Evolutionary conservation across 2,329 filamentous ascomycete genomes (phyloP), one percentile per base, ranked within the genome.

Genomic region (Coniella vitis): DNA sequence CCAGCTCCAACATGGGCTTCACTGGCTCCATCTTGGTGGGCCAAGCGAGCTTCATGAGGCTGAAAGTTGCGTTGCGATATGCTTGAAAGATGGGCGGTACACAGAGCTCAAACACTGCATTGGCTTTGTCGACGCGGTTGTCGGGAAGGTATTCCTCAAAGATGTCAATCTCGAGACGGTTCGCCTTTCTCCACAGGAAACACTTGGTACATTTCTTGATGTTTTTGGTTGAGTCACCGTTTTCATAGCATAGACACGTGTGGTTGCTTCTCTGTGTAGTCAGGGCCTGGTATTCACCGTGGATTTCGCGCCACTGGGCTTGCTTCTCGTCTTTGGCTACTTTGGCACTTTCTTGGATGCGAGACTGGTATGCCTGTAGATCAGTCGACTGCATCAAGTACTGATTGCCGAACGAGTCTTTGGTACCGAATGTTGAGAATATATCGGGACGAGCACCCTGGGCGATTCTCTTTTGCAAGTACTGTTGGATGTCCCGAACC

Each of bases 401-500:
- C 0, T 59, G 56, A 1, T 65, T 67, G 0, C 75, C 71, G 38
- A 79, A 68, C 44, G 60, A 79, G 16, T 63, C 66, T 4, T 38
- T 4, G 36, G 58, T 51, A 2, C 44, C 41, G 2, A 67, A 69
- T 25, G 62, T 61, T n/a, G 66, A 65, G 13, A 82, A 69, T 0
- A 82, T 75, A 0, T 69, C 75, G 3, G 51, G 41, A 1, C 49
- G 14, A 14, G 58, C 61, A 1, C 50, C 48, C 22, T 29, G 4
- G 2, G 44, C 52, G 7, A 61, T 58, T 9, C 77, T 66, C 1
- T 48, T 21, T 1, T 58, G 51, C 2, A 84, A 57, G 50, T 83
- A 72, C 0, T 22, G 38, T 48, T 81, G 75, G 0, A 83, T 64
- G 0, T 53, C 42, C 1, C 67, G 63, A 0, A 84, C 64, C 0